These are phyloP conservation scores for Sclerotinia subarctica DNA, from an alignment of 2,329 filamentous ascomycete species.

Conservation along the genomic window DNA sequence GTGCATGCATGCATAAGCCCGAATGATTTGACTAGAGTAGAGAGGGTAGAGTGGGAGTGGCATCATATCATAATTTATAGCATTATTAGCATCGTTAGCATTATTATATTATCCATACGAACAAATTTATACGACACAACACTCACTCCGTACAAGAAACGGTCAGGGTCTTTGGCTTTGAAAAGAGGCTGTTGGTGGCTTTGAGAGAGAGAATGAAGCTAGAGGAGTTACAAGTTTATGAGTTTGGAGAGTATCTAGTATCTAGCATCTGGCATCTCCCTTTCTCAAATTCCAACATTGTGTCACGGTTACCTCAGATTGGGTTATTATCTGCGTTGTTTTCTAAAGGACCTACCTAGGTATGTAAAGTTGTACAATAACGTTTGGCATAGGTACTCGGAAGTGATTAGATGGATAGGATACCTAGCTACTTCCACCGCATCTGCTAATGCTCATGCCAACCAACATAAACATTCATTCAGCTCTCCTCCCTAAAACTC, in stretches of 20 bases:
- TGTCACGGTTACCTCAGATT: conserved; percentile 2
- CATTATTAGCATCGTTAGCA: conserved; percentile 2
- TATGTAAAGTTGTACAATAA: neutral
- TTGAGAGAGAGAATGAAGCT: neutral
- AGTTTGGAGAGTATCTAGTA: too few species aligned
- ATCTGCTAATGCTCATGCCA: conserved; percentile 11
- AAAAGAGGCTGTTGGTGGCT: neutral
- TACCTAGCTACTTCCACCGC: neutral
- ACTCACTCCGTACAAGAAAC: neutral
- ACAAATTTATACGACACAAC: conserved; percentile 14
- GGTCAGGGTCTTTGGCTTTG: neutral
- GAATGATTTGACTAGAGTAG: conserved; percentile 16
- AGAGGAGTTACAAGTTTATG: neutral
- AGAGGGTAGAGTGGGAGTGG: conserved; percentile 1
- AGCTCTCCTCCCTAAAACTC: conserved; percentile 8
- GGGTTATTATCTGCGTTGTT: neutral
- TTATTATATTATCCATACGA: conserved; percentile 17
- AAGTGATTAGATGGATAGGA: neutral
- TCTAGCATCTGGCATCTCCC: too few species aligned
- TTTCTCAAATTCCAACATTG: neutral
- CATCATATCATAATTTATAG: conserved; percentile 18
- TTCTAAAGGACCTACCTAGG: neutral
- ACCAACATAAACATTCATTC: neutral
- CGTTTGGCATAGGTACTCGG: neutral
- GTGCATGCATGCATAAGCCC: conserved; percentile 35